Evolutionary conservation across 1,139 yeast genomes (phyloP), one percentile per base, ranked within the genome.

Genomic region (Taphrina sp.): DNA sequence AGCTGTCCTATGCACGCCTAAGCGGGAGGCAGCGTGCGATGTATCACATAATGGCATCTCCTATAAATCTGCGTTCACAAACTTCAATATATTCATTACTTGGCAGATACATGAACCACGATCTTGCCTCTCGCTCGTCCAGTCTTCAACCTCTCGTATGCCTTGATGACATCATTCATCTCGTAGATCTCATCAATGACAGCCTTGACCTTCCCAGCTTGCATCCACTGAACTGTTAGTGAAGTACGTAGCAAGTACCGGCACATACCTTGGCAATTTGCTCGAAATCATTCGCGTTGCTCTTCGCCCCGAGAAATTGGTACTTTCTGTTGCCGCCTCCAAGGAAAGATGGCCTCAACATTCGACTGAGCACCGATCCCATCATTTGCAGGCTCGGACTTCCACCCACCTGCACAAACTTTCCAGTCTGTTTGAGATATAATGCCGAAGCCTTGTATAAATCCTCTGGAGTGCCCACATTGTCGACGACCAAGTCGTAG

Each of bases 401-500:
- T 7, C 33, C 55, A 3, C 45, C 58, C 10, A 55, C 49, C 23
- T 52, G 55, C n/a, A 47, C 47, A 20, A 39, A 55, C 16, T 44
- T 35, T 4, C 58, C 58, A 12, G 16, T 37, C 10, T 10, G 37
- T 17, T 42, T 47, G 36, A 55, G 36, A 24, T 47, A 55, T n/a
- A 33, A 19, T 7, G 36, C 23, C 5, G 58, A 41, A 1, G 33
- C 44, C 1, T 20, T 24, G 42, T 55, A 55, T 5, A 55, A 14
- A 14, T 42, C 45, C 19, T 3, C 12, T 17, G 53, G 53, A 5
- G 42, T 39, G 39, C 58, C 58, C n/a, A 55, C 53, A 8, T 39
- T 38, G 45, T 58, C 60, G 10, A 58, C 49, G 33, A 58, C 58
- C 19, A 36, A 23, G 24, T 55, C 58, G 16, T 55, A 53, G 24